Evolutionary conservation across 805 yeast genomes (phyloP).

Genomic region (Starmerella lactis-condensi): DNA sequence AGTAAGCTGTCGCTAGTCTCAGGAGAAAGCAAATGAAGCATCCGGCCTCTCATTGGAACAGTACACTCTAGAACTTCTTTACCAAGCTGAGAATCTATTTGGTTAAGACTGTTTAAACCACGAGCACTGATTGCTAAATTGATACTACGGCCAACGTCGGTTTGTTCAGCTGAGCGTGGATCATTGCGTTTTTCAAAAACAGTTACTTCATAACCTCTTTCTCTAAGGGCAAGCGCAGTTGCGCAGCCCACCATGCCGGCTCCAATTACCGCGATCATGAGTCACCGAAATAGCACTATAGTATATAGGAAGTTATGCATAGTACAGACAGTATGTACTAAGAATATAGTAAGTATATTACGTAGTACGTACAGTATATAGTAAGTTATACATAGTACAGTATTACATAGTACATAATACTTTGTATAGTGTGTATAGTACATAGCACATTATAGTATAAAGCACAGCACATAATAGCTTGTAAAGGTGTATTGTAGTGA

Average conservation of each 20-base stretch:
- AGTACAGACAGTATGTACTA: no score
- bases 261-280: conserved; percentile 62
- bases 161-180: conserved; percentile 27
- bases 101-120: conserved; percentile 52
- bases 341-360: no score
- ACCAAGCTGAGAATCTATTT: conserved; percentile 43
- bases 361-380: no score
- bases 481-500: no score
- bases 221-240: conserved; percentile 60
- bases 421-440: no score
- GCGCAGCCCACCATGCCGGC: conserved; percentile 84
- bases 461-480: no score
- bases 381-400: no score
- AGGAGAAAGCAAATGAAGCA: conserved; percentile 59
- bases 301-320: no score
- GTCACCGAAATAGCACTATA: no score
- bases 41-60: conserved; percentile 76
- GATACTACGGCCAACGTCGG: conserved; percentile 33
- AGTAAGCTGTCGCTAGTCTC: conserved; percentile 37
- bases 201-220: conserved; percentile 53
- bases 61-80: conserved; percentile 36
- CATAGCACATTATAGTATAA: no score
- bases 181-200: conserved; percentile 57
- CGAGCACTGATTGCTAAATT: conserved; percentile 77
- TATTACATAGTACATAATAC: no score